Conservation (phyloP, 1,139 yeast genomes). For the Saccharomycopsis crataegensis region DNA sequence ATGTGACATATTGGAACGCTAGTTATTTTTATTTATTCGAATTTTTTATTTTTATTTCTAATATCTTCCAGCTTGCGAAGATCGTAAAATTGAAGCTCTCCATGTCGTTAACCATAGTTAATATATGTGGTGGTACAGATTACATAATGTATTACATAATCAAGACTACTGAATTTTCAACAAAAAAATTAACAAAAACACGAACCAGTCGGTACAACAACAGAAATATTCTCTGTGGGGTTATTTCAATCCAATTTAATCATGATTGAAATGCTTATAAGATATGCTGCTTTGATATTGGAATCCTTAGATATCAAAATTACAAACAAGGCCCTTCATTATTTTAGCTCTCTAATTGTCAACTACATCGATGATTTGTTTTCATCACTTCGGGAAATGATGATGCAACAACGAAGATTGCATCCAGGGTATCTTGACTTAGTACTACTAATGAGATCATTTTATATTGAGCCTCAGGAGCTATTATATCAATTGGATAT, state of each 20-base stretch:
- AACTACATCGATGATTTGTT: slow-evolving; percentile 15
- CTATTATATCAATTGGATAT: slow-evolving; percentile 11
- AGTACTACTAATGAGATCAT: slow-evolving; percentile 6
- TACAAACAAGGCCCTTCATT: slow-evolving; percentile 6
- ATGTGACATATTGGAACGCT: too few relatives aligned
- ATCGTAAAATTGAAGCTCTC: too few relatives aligned
- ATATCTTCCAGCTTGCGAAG: too few relatives aligned
- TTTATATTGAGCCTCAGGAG: slow-evolving; percentile 8
- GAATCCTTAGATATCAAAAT: slow-evolving; percentile 11
- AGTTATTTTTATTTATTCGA: too few relatives aligned
- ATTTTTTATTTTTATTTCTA: too few relatives aligned
- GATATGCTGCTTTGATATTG: slow-evolving; percentile 13
- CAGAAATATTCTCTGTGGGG: too few relatives aligned
- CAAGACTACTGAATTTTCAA: too few relatives aligned
- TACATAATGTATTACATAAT: too few relatives aligned
- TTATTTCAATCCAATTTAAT: not conserved
- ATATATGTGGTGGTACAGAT: too few relatives aligned
- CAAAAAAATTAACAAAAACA: too few relatives aligned
- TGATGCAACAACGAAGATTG: slow-evolving; percentile 15
- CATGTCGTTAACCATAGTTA: too few relatives aligned
- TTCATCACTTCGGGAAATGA: slow-evolving; percentile 4
- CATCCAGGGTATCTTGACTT: slow-evolving; percentile 19
- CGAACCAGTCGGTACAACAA: not conserved
- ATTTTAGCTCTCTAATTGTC: slow-evolving; percentile 15
- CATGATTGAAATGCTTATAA: slow-evolving; percentile 17